Percentiles rank a stretch among this genome's conserved stretches.
phyloP scores from a whole-genome alignment of 805 yeast genomes.

The Yarrowia deformans region DNA sequence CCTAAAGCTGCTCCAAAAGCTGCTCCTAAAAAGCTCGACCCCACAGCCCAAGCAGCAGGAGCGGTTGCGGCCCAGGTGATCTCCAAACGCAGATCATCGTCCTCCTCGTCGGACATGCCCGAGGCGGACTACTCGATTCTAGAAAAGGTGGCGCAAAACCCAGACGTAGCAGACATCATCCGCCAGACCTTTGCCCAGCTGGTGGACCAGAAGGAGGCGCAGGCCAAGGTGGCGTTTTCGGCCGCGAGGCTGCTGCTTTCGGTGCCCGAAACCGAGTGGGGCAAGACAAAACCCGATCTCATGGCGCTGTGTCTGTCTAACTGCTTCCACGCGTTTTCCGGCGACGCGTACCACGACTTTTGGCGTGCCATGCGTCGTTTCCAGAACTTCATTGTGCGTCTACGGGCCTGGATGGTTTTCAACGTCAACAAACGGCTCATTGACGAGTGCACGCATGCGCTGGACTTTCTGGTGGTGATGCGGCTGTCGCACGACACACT shows the following conservation, averaged over 20 bases:
- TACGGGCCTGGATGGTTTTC: conserved; percentile 38
- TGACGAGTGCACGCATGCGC: conserved; percentile 20
- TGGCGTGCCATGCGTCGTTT: conserved; percentile 32
- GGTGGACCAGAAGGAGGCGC: neutral
- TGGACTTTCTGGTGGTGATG: conserved; percentile 29
- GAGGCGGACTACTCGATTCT: conserved; percentile 20
- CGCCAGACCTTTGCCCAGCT: conserved; percentile 1
- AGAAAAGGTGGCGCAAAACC: conserved; percentile 1
- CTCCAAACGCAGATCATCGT: neutral
- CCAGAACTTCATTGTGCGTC: conserved; percentile 15
- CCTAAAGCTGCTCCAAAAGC: conserved; percentile 2
- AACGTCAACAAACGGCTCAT: conserved; percentile 36
- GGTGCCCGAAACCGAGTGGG: conserved; percentile 8
- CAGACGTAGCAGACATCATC: conserved; percentile 11
- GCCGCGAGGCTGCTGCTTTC: conserved; percentile 23
- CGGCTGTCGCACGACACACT: conserved; percentile 14
- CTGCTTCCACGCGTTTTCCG: neutral
- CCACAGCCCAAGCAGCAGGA: neutral
- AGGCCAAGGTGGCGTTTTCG: conserved; percentile 6
- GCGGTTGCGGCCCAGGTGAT: neutral
- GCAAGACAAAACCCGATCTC: conserved; percentile 25
- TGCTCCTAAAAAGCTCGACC: conserved; percentile 1
- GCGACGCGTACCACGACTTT: conserved; percentile 13
- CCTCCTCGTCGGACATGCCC: conserved; percentile 6
- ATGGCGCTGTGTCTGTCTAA: conserved; percentile 7